Base-by-base conservation (phyloP, 2,329 filamentous ascomycete species). In the Calonectria multiphialidica region DNA sequence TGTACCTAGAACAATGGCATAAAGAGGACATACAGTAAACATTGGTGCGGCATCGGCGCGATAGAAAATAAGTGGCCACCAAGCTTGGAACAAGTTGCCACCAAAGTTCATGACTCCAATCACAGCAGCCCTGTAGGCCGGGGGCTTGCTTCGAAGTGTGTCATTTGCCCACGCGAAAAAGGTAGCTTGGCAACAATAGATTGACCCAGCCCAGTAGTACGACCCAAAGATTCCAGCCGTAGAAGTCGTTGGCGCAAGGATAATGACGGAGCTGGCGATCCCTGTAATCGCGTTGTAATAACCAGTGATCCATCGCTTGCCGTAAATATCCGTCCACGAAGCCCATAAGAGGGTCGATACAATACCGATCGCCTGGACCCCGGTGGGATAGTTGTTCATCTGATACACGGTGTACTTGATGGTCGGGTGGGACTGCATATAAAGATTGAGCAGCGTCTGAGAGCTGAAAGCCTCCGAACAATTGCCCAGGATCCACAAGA, bases 111-210 rank as follows among this genome's bases (percentile, higher is more conserved):
- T 72, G 21, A 77, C 77, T 3, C 78, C 73, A 74, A 83, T 80
- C 77, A 84, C 83, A 21, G 77, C 78, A 7, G 78, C 70, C 25
- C 75, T 75, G 45, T 82, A 78, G 30, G 80, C 72, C 55, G 80
- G 78, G 2, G 81, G 82, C 71, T 80, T 83, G 15, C 80, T 81
- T 5, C 88, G 87, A n/a, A 89, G 77, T 0, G 85, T 84, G 77
- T 91, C 90, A 12, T 88, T 90, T 5, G 85, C 84, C 88, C 88
- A 90, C 1, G 88, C 89, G 71, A 89, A 90, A 3, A 84, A 77
- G 2, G 70, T 72, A 8, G 70, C 70, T 47, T 72, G 70, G 23
- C 70, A 72, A 45, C 70, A 72, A 53, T 72, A 72, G 25, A 72
- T 72, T 15, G 70, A 69, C 0, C 70, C 70, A 1, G 70, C 70